Evolutionary conservation across 805 yeast species (phyloP).

Genomic region (Wickerhamomyces strasburgensis): DNA sequence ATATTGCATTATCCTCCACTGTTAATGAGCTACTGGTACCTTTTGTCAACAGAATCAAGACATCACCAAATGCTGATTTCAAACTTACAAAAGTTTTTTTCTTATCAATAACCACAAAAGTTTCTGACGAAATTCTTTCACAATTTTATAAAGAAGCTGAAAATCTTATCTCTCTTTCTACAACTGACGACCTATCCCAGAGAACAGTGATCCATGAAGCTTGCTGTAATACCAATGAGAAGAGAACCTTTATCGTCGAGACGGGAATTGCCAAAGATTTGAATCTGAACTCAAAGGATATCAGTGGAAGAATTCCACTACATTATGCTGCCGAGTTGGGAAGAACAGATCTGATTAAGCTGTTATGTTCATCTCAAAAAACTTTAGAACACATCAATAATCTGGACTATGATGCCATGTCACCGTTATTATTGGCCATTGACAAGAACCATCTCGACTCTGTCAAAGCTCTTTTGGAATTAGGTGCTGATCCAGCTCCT

Average conservation of each 20-base stretch:
- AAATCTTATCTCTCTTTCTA: slow-evolving; percentile 51
- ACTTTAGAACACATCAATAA: slow-evolving; percentile 30
- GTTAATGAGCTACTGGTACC: slow-evolving; percentile 35
- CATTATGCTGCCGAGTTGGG: slow-evolving; percentile 78
- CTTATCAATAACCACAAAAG: slow-evolving; percentile 57
- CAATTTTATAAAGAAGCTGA: slow-evolving; percentile 37
- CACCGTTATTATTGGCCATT: slow-evolving; percentile 79
- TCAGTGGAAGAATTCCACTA: slow-evolving; percentile 73
- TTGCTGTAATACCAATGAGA: slow-evolving; percentile 20
- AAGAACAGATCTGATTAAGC: slow-evolving; percentile 36
- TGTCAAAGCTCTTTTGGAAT: slow-evolving; percentile 43
- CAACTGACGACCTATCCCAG: slow-evolving; percentile 67
- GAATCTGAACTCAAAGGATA: slow-evolving; percentile 43
- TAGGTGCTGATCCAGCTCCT: slow-evolving; percentile 45
- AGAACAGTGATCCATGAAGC: slow-evolving; percentile 76
- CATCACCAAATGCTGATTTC: slow-evolving; percentile 35
- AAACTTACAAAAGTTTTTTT: slow-evolving; percentile 68
- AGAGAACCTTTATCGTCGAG: slow-evolving; percentile 21
- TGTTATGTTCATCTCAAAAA: slow-evolving; percentile 29
- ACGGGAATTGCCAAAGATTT: slow-evolving; percentile 21
- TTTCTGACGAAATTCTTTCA: slow-evolving; percentile 50
- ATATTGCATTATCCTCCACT: slow-evolving; percentile 38
- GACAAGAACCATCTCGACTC: slow-evolving; percentile 57
- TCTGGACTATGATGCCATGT: slow-evolving; percentile 69
- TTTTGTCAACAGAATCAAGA: slow-evolving; percentile 39